Base-by-base conservation (phyloP, 2,329 filamentous ascomycete species). In the Calonectria crousiana region DNA sequence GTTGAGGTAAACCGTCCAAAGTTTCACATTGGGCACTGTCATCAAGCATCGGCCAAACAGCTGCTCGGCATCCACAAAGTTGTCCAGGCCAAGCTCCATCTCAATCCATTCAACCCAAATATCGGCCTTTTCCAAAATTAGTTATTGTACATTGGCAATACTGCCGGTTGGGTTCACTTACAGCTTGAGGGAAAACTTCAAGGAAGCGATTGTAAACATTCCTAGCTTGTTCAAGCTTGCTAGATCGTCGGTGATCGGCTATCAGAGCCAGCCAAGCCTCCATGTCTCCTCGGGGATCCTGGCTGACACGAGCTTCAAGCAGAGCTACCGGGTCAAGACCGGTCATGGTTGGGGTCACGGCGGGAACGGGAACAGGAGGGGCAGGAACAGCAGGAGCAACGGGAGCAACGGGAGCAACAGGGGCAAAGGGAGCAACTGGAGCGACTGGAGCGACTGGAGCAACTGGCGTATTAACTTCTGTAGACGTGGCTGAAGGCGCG, bases 1-100 rank as follows among this genome's bases (percentile, higher is more conserved):
- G 85, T 98, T 95, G 75, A 99, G 92, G 83, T 99, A 99, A 38
- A 95, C 91, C 9, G 94, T 95, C 95, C 96, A 99, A 26, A 99
- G 90, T 75, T 94, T 91, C 49, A 98, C 93, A 82, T 96, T 95
- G 14, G 95, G 93, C 26, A 97, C 93, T 11, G 91, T 91, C 78
- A 95, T 89, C 49, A 99, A 90, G 38, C 94, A 95, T 78, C 92
- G 91, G 76, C 92, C 92, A 84, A 99, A 98, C 28, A 99, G 93
- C 67, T 92, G 89, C 84, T 98, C 96, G 20, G 97, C 93, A 60
- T 92, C 92, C 72, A 90, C 89, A 74, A 97, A 93, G 77, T 98
- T 95, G 80, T 98, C 95, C 72, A 95, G 89, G 77, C 95, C 93
- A 36, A 97, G 91, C 85, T 99, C 97, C 92, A 98, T 95, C 77